Percentiles rank a stretch among this genome's conserved stretches.
Evolutionary conservation across 2,329 filamentous ascomycete species (phyloP).

Genomic region (Cladosporium sp.): DNA sequence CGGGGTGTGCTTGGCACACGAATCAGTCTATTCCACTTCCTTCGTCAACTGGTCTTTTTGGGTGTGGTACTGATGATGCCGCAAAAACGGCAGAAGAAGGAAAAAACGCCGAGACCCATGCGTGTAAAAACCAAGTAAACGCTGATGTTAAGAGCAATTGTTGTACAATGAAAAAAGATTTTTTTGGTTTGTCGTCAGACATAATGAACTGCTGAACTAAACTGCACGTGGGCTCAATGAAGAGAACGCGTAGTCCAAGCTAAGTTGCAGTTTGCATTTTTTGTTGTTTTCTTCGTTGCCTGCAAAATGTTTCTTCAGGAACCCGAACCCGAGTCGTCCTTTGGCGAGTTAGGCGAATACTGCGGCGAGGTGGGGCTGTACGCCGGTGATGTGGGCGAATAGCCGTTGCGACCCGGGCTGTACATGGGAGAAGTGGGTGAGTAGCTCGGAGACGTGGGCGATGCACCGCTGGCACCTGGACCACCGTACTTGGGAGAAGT

Average conservation of each 20-base stretch:
- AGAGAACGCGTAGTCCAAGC: constrained; percentile 32
- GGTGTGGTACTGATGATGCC: constrained; percentile 14
- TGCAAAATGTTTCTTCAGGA: constrained; percentile 3
- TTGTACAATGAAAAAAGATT: constrained; percentile 13
- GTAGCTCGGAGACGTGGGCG: constrained; percentile 46
- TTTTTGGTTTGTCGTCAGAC: constrained; percentile 15
- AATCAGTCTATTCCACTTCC: constrained; percentile 18
- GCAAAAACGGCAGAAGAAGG: not conserved
- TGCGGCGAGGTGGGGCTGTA: constrained; percentile 30
- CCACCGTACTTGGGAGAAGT: constrained; percentile 47
- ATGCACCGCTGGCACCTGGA: constrained; percentile 48
- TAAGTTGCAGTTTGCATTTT: constrained; percentile 1
- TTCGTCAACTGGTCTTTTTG: constrained; percentile 15
- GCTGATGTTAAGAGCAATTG: constrained; percentile 12
- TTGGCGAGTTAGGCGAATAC: constrained; percentile 38
- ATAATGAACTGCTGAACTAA: not conserved
- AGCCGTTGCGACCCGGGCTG: constrained; percentile 45
- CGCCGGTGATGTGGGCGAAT: constrained; percentile 34
- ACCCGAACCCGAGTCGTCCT: constrained; percentile 24
- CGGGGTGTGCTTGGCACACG: constrained; percentile 12
- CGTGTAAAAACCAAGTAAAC: constrained; percentile 15
- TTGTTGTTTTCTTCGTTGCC: constrained; percentile 18
- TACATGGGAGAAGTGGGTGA: constrained; percentile 60
- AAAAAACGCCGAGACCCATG: constrained; percentile 18
- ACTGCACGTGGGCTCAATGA: constrained; percentile 35